Base-by-base conservation (phyloP, 1,139 yeast genomes). In the Zhuliangozyma parablackwelliae region DNA sequence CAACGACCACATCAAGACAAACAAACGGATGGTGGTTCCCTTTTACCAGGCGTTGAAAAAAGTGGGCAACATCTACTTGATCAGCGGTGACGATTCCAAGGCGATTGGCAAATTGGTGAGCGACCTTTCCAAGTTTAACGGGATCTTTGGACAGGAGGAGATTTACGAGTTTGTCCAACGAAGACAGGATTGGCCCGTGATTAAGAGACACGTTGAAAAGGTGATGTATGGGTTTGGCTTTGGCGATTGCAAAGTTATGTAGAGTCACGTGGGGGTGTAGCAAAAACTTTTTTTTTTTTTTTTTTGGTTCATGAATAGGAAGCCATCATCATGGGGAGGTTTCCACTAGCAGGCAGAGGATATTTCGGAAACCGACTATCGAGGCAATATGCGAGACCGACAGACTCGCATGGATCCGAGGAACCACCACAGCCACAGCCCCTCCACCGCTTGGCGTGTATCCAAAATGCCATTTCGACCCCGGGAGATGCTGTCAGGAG, bases 181-280 rank as follows among this genome's bases (percentile, higher is more conserved):
- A 43, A 69, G 98, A 40, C 75, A 80, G 33, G 98, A 92, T 54
- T 92, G 98, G 98, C 61, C 75, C 0, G 54, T 67, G 32, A 86
- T 92, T 30, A 80, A 78, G 47, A 70, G 72, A 43, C 88, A 85
- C 41, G 97, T 92, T 6, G 97, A 92, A 56, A 87, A 83, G 55
- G 92, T 87, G n/a, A 86, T 92, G 82, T 92, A 89, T 53, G 98
- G 98, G 0, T 71, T 89, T 39, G 88, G 92, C 11, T 61, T 83
- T 26, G 79, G 65, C 41, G 86, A 82, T 57, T 80, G 95, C 68
- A 54, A 57, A 1, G 62, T 78, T 28, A 56, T 63, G 50, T 74
- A 53, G 49, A 13, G 20, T 6, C 8, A 21, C 12, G n/a, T 26
- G 27, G 21, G 32, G 26, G 28, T 25, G 29, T 28, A 24, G 21